Percentiles rank a stretch among this genome's conserved stretches.
These are phyloP conservation scores for Phytophthora capsici DNA, from an alignment of 352 stramenopile species.

Conservation along the genomic window DNA sequence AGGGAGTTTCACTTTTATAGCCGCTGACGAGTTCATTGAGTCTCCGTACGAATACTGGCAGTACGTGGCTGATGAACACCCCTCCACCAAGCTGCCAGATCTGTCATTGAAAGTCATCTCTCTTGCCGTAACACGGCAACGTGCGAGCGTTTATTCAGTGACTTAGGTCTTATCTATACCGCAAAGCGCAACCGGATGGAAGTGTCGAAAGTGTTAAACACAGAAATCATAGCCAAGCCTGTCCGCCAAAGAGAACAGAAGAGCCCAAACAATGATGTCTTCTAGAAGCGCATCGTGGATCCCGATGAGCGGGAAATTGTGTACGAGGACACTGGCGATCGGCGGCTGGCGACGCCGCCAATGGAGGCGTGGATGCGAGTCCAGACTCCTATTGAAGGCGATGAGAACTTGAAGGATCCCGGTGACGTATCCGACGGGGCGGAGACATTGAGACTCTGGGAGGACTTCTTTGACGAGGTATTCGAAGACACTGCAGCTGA, in stretches of 20 bases:
- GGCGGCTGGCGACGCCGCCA: no score
- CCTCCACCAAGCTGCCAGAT: neutral
- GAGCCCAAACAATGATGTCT: neutral
- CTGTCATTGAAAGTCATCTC: conserved; percentile 9
- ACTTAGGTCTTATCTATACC: conserved; percentile 8
- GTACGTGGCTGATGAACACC: conserved; percentile 1
- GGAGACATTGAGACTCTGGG: conserved; percentile 1
- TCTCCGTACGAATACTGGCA: conserved; percentile 9
- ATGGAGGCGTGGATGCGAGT: no score
- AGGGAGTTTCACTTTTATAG: neutral
- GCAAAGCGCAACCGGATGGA: conserved; percentile 2
- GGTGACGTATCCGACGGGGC: neutral
- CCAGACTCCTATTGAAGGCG: no score
- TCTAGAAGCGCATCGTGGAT: conserved; percentile 2
- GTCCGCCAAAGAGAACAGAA: conserved; percentile 1
- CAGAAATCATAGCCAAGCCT: conserved; percentile 6
- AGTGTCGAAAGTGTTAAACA: neutral
- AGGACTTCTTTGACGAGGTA: neutral
- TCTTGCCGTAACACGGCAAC: conserved; percentile 11
- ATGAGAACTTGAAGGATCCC: neutral
- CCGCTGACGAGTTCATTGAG: neutral
- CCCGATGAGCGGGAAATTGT: conserved; percentile 5
- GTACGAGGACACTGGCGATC: no score
- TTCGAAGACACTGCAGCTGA: neutral
- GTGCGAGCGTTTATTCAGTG: conserved; percentile 14